Base-by-base conservation (phyloP, 2,329 filamentous ascomycete genomes). In the Rhinocladiella similis region DNA sequence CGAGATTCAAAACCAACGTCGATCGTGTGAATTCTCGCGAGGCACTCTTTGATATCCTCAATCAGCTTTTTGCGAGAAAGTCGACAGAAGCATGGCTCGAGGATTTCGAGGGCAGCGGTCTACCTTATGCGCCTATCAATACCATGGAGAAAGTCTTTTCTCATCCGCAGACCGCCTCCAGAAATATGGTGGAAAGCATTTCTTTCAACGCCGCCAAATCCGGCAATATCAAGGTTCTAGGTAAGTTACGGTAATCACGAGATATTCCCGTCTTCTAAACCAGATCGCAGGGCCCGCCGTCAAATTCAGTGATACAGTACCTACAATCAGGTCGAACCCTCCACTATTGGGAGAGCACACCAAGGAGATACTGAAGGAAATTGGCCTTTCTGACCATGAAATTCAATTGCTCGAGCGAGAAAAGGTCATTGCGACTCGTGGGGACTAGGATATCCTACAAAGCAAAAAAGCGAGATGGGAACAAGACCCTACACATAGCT, bases 1-100 rank as follows among this genome's bases (percentile, higher is more conserved):
- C 78, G 1, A 80, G 77, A 56, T 90, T 82, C 71, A 74, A 70
- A 62, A 80, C 83, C 52, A 90, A 90, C 62, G 79, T 82, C 10
- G 74, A 80, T 52, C 76, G 87, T 13, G 86, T 90, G 0, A 76
- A 84, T 50, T 71, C 77, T 53, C 66, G 71, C 1, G 62, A 68
- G n/a, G 72, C 67, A 2, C 58, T 80, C 38, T 71, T 71, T 27
- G 50, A 50, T 0, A 68, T 75, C 7, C 50, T 79, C 22, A 68
- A 73, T 29, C 58, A 62, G 1, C 54, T 69, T 2, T 72, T 78
- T 51, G 56, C 55, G 16, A 50, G 51, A 7, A 74, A 72, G 60
- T 72, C 73, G 3, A 76, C 72, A 0, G 62, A 69, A 1, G 72
- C 77, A 41, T 79, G 75, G 76, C 54, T 74, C 5, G 27, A 47